phyloP scores from a whole-genome alignment of 495 filamentous ascomycete genomes.

The Aspergillus diversus region DNA sequence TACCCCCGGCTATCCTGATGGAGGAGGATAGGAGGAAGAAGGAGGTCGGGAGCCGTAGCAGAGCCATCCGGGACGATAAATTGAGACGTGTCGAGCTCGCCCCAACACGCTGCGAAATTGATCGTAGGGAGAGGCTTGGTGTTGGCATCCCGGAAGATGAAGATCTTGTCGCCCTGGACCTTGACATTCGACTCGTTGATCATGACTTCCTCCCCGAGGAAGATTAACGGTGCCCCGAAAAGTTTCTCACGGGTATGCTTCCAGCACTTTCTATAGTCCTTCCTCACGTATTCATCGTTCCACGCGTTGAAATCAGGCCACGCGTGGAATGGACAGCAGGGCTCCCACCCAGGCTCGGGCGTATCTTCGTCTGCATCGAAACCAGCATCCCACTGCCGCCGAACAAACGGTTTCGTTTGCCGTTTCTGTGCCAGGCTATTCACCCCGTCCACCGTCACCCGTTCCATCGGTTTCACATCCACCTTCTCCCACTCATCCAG shows the following conservation, averaged over 20 bases:
- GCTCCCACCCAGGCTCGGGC: not conserved
- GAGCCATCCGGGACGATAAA: not conserved
- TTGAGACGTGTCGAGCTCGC: not conserved
- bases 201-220: not conserved
- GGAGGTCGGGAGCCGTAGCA: not conserved
- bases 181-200: not conserved
- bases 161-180: not conserved
- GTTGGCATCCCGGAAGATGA: not conserved
- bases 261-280: not conserved
- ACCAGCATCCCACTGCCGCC: not conserved
- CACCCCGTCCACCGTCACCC: not conserved
- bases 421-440: not conserved
- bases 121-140: not conserved
- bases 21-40: conserved; percentile 1
- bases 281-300: not conserved
- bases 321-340: conserved; percentile 5
- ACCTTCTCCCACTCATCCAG: not conserved
- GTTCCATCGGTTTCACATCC: not conserved
- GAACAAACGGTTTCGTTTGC: not conserved
- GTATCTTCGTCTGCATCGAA: not conserved
- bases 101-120: conserved; percentile 7
- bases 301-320: conserved; percentile 4
- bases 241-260: not conserved
- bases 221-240: not conserved
- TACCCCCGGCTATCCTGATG: not conserved